These are phyloP conservation scores for Globisporangium camurandrum DNA, from an alignment of 352 stramenopile genomes.

Conservation along the genomic window DNA sequence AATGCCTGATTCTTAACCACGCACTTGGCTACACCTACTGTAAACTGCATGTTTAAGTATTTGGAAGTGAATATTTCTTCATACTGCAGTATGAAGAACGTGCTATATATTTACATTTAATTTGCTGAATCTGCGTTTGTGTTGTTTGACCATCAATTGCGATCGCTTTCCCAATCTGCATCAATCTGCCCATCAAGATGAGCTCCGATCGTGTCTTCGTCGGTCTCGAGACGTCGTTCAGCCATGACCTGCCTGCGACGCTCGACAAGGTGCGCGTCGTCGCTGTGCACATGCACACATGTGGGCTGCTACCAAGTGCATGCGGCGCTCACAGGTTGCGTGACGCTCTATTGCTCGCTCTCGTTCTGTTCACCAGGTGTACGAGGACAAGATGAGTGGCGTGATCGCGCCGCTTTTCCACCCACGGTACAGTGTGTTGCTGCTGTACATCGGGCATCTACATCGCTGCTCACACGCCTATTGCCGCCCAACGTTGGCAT, in stretches of 20 bases:
- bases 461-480: not conserved
- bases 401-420: conserved; percentile 80
- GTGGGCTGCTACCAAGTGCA: not conserved
- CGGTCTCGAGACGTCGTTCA: conserved; percentile 69
- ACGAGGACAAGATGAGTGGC: conserved; percentile 73
- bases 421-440: conserved; percentile 33
- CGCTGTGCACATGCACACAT: too few relatives aligned
- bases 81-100: too few relatives aligned
- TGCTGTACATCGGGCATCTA: not conserved
- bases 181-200: conserved; percentile 7
- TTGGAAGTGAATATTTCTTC: too few relatives aligned
- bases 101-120: too few relatives aligned
- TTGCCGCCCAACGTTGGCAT: not conserved
- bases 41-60: too few relatives aligned
- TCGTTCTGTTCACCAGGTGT: conserved; percentile 28
- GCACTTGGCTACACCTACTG: too few relatives aligned
- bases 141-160: too few relatives aligned
- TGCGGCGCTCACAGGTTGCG: not conserved
- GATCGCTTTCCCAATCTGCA: too few relatives aligned
- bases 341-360: too few relatives aligned
- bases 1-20: too few relatives aligned
- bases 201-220: conserved; percentile 59
- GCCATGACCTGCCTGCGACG: conserved; percentile 51
- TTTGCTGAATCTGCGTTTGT: too few relatives aligned
- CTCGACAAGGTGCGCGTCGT: conserved; percentile 47